These are phyloP conservation scores for Saccharomycopsis hybrid DNA, from an alignment of 1,139 yeast species.

Conservation along the genomic window DNA sequence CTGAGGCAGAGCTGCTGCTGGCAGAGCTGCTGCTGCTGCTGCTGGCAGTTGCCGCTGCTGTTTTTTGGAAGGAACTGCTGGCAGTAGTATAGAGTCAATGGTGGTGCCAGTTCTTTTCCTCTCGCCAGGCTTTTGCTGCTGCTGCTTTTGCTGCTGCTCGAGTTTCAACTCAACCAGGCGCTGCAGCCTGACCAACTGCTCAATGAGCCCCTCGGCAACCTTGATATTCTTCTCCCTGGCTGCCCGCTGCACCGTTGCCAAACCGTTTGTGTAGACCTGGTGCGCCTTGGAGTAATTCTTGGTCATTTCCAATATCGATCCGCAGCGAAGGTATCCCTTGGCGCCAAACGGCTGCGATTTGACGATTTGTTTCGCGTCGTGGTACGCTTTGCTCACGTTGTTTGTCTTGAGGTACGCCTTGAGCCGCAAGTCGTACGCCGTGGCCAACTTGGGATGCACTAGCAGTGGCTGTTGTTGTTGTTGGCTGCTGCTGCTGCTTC, in stretches of 20 bases:
- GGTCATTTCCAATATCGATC: slow-evolving; percentile 7
- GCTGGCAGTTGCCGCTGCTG: too few relatives aligned
- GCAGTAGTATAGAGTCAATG: too few relatives aligned
- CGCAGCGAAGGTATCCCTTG: slow-evolving; percentile 17
- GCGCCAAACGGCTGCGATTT: slow-evolving; percentile 17
- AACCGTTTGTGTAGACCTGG: slow-evolving; percentile 7
- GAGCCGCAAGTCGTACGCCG: slow-evolving; percentile 8
- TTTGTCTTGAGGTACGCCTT: slow-evolving; percentile 3
- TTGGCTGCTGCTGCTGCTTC: neutral
- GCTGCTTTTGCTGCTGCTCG: too few relatives aligned
- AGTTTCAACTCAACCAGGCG: too few relatives aligned
- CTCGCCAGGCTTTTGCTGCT: too few relatives aligned
- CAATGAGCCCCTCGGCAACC: slow-evolving; percentile 6
- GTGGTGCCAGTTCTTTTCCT: too few relatives aligned
- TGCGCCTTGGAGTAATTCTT: slow-evolving; percentile 7
- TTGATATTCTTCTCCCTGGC: slow-evolving; percentile 4
- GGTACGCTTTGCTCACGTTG: slow-evolving; percentile 7
- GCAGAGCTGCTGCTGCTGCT: too few relatives aligned
- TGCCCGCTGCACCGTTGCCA: neutral
- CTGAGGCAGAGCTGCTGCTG: too few relatives aligned
- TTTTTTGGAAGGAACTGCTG: too few relatives aligned
- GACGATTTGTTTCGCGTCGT: slow-evolving; percentile 12
- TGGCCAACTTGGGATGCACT: slow-evolving; percentile 16
- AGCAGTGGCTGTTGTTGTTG: neutral
- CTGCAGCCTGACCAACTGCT: neutral